Conservation (phyloP, 2,329 filamentous ascomycete genomes). For the Byssothecium circinans region DNA sequence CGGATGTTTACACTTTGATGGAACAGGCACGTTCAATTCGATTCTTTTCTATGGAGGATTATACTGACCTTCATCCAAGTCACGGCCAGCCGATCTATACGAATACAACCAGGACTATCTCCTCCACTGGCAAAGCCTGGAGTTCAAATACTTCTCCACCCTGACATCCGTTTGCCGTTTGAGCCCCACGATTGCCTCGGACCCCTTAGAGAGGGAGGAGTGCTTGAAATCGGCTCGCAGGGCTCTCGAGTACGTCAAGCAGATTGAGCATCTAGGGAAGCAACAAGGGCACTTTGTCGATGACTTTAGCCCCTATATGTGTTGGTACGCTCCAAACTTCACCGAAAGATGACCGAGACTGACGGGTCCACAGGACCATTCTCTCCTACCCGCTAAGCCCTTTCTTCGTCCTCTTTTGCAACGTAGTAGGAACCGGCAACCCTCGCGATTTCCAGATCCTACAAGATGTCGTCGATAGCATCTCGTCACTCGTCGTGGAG, state of each 20-base stretch:
- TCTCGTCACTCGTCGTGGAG: conserved; percentile 30
- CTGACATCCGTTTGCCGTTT: conserved; percentile 36
- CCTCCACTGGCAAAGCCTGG: conserved; percentile 36
- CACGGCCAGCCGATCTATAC: conserved; percentile 19
- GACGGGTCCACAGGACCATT: conserved; percentile 25
- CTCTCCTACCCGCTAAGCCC: conserved; percentile 39
- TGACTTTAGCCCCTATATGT: conserved; percentile 33
- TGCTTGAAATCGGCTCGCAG: conserved; percentile 36
- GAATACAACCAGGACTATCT: conserved; percentile 25
- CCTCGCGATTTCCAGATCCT: conserved; percentile 33
- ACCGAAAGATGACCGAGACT: no score
- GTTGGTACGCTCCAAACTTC: no score
- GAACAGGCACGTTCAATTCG: conserved; percentile 18
- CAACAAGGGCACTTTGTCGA: conserved; percentile 32
- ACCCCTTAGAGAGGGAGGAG: conserved; percentile 31
- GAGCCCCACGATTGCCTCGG: conserved; percentile 32
- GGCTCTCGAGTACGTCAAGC: conserved; percentile 32
- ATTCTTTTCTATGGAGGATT: background rate
- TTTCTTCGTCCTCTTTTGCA: conserved; percentile 42
- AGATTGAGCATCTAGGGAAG: conserved; percentile 26
- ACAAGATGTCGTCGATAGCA: conserved; percentile 29
- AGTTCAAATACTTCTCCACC: conserved; percentile 39
- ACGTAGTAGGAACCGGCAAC: conserved; percentile 40
- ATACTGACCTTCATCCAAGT: conserved; percentile 8
- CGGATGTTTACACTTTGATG: conserved; percentile 24